Base-by-base conservation (phyloP, 2,329 filamentous ascomycete genomes). In the Aspergillus sergii region DNA sequence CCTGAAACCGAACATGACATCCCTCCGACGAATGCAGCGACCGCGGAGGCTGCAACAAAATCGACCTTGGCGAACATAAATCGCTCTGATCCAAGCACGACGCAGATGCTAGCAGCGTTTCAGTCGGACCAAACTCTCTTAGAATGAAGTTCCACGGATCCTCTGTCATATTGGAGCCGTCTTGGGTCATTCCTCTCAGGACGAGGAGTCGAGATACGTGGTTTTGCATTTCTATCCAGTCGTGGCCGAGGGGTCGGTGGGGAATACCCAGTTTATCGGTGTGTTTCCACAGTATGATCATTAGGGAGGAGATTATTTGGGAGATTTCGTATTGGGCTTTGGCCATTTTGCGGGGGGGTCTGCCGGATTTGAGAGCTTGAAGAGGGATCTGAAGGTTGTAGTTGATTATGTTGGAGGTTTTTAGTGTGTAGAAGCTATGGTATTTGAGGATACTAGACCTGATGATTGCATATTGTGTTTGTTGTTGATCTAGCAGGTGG, bases 101-200 rank as follows among this genome's bases (percentile, higher is more conserved):
- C 4, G 16, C 9, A 16, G 56, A 48, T 3, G 1, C n/a, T 30
- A 34, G 28, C 9, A 23, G 51, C 2, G 46, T 43, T 7, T 30
- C 12, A 12, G 23, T 6, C 12, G 65, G 60, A 14, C 59, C 64
- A 43, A 60, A 64, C 23, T 66, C 62, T 12, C 30, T 36, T 30
- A 60, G 26, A 19, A 60, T 64, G 32, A 66, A 14, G 23, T 50
- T 32, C 64, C 66, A 66, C 1, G 60, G 66, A 39, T 66, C 60
- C 36, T 55, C 48, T 16, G 43, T 46, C 11, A 66, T 14, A 1
- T 30, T 46, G 3, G 53, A 32, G 30, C 43, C 53, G 6, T 57
- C 21, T 6, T 41, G 19, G 5, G 58, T 57, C 12, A 58, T 12
- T 3, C 66, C 66, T 23, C 50, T 50, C 2, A 66, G 58, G 3